Evolutionary conservation across 148 eudicot species (phyloP), one percentile per base, ranked within the genome.

Genomic region (Dysphania ambrosioides): DNA sequence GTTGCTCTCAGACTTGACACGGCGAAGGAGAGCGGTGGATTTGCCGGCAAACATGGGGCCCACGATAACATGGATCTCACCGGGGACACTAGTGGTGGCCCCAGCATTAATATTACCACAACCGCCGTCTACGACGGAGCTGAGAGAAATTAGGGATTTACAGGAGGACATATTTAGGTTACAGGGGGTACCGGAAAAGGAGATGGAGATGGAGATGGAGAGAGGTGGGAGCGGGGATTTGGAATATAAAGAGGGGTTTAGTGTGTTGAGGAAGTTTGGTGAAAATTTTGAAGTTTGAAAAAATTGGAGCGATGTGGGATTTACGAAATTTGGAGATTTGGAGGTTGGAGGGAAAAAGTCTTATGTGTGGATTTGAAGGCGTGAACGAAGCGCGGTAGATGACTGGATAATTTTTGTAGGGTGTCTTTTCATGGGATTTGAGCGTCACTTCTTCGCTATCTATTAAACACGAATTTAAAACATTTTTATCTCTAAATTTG

Each of bases 11-110:
- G 89, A 73, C 38, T 80, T 83, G 76, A 95, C 82, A 4, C 92
- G 87, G 32, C 89, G 92, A 73, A 95, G 96, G 72, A 95, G 92
- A 19, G 97, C 90, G 11, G 98, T 90, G 29, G 96, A 85, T 68
- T 88, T 91, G 2, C 92, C 96, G 2, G 98, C 90, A 66, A 90
- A 88, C 97, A 88, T 94, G 36, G 97, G 97, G 4, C 93, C 98
- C 27, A 92, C 82, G 12, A 94, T 92, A 49, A 94, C 93, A 55
- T 94, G 98, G 62, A 94, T 84, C 83, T 94, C 97, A 0, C 98
- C 96, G 24, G 84, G 30, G 21, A 72, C 59, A 5, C 69, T 30
- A 10, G 4, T 26, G 51, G 6, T 6, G 4, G 53, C 13, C 2
- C 34, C 49, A 2, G 63, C 18, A 2, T 13, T 32, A 59, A 1